Evolutionary conservation across 257 asterid species (phyloP).

Genomic region (Penstemon davidsonii): DNA sequence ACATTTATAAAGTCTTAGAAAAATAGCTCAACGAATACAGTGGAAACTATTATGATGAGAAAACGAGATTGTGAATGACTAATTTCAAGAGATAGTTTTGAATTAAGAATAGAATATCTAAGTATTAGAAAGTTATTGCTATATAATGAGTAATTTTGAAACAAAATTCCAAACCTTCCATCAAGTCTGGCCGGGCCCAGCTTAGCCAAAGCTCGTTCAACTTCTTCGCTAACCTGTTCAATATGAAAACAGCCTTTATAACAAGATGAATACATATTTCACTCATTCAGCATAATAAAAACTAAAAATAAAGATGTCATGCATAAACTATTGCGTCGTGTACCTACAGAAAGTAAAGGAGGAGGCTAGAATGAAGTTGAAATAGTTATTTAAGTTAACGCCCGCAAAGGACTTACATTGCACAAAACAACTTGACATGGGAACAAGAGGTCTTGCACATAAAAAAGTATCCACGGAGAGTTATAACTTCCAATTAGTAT

Average conservation of each 20-base stretch:
- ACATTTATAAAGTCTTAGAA: slow-evolving; percentile 31
- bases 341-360: not conserved
- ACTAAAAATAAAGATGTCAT: not conserved
- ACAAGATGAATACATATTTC: not conserved
- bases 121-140: not conserved
- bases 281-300: not conserved
- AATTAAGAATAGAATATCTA: not conserved
- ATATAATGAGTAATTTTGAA: slow-evolving; percentile 2
- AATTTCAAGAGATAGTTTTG: not conserved
- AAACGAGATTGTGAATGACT: not conserved
- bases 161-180: slow-evolving; percentile 61
- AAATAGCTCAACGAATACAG: slow-evolving; percentile 20
- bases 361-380: not conserved
- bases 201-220: slow-evolving; percentile 95
- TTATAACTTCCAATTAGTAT: not conserved
- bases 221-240: slow-evolving; percentile 97
- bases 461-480: not conserved
- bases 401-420: not conserved
- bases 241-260: slow-evolving; percentile 9
- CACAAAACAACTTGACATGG: not conserved
- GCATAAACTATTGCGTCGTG: not conserved
- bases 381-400: not conserved
- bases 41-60: not conserved
- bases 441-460: not conserved
- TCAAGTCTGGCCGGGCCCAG: slow-evolving; percentile 78